Evolutionary conservation across 106 monocot genomes (phyloP), one percentile per base, ranked within the genome.

Genomic region (Narthecium ossifragum): DNA sequence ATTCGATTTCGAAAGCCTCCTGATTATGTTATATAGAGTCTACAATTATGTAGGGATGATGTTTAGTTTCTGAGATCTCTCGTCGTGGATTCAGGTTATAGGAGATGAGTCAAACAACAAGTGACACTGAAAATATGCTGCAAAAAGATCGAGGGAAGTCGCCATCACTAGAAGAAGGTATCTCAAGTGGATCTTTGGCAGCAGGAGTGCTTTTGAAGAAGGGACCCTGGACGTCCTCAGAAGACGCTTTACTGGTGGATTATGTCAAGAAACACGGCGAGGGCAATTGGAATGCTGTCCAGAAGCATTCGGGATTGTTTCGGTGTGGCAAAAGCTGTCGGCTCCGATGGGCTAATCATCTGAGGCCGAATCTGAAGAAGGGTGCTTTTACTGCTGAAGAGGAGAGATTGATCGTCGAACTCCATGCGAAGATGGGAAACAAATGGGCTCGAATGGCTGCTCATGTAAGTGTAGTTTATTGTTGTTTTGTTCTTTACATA

Each of bases 241-340:
- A 89, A 46, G 88, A 84, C 78, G 70, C 77, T 29, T 53, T 84
- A 40, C 66, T 89, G 62, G 49, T 78, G n/a, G 74, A 80, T 1
- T 89, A 89, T 66, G 84, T 89, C 2, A 59, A 64, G 36, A 84
- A 80, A 48, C 77, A 84, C 53, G 88, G 88, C 1, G 84, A 89
- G 33, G 88, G 84, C 11, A 89, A 89, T 33, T 89, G 84, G 88
- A 89, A 89, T 55, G 84, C 77, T 51, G 88, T 80, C 28, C 80
- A 80, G 57, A 84, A 77, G 64, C 61, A 80, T 26, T 70, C 88
- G 0, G 80, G 88, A 30, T 57, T 87, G 22, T 66, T 58, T 27
- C 50, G 88, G 26, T 89, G 88, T 46, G 88, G 88, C 48, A 89
- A 89, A 53, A 89, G 88, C 57, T 89, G 88, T 51, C 73, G 88